Evolutionary conservation across 768 basidiomycete species (phyloP).

Genomic region (Auricularia auricula-judae): DNA sequence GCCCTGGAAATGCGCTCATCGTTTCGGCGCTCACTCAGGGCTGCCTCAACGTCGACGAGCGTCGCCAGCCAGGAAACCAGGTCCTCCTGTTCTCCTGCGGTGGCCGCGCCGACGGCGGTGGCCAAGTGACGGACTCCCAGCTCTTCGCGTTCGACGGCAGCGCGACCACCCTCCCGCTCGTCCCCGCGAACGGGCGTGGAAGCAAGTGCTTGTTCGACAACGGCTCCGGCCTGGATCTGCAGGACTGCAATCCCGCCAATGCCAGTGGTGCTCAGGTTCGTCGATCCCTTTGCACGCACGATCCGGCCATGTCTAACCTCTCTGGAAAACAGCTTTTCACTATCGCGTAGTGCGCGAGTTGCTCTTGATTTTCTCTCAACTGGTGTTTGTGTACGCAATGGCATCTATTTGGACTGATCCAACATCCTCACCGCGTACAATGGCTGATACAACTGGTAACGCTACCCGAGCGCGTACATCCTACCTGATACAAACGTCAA

Average conservation of each 20-base stretch:
- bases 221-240: not conserved
- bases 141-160: conserved; percentile 3
- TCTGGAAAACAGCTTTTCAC: not conserved
- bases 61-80: conserved; percentile 4
- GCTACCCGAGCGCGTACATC: no score
- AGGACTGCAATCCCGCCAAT: not conserved
- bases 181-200: not conserved
- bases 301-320: no score
- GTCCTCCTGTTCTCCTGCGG: conserved; percentile 7
- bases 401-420: no score
- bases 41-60: conserved; percentile 5
- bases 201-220: not conserved
- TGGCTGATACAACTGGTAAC: no score
- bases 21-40: conserved; percentile 4
- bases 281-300: not conserved
- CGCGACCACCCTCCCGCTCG: not conserved
- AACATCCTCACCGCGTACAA: no score
- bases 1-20: not conserved
- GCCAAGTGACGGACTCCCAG: conserved; percentile 3
- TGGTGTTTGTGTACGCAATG: no score
- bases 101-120: conserved; percentile 5
- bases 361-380: no score
- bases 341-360: not conserved
- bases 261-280: not conserved
- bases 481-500: not conserved